Percentiles rank a stretch among this genome's conserved stretches.
Conservation (phyloP, 1,284 basidiomycete species). For the Athelia psychrophila region DNA sequence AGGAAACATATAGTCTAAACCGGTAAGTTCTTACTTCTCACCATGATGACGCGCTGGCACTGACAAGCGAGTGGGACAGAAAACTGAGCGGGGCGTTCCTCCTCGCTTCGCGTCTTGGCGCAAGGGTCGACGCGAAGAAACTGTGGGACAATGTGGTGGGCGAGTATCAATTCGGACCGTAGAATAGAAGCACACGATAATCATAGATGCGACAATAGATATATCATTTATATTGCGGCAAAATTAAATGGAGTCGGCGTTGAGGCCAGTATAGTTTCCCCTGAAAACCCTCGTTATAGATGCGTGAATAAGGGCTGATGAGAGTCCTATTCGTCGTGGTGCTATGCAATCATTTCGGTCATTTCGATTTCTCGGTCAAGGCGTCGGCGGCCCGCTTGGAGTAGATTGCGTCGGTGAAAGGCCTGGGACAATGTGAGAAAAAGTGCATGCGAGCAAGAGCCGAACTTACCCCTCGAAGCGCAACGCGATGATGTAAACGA, state of each 20-base stretch:
- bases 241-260: too few relatives aligned
- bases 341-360: neutral
- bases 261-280: too few relatives aligned
- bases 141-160: constrained; percentile 71
- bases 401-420: constrained; percentile 84
- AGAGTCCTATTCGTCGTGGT: neutral
- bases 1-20: constrained; percentile 94
- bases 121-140: constrained; percentile 69
- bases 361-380: neutral
- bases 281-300: too few relatives aligned
- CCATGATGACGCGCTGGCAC: constrained; percentile 4
- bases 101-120: constrained; percentile 81
- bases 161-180: constrained; percentile 23
- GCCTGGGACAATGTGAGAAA: constrained; percentile 36
- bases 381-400: constrained; percentile 41
- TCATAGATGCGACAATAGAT: too few relatives aligned
- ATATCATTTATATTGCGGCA: too few relatives aligned
- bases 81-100: constrained; percentile 95
- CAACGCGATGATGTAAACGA: constrained; percentile 83
- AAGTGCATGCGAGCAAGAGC: neutral
- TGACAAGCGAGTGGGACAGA: constrained; percentile 32
- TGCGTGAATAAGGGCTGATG: too few relatives aligned
- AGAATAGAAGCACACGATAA: neutral
- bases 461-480: constrained; percentile 79
- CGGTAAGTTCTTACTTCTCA: constrained; percentile 39